Base-by-base conservation (phyloP, 148 eudicot species). In the Cornus florida region DNA sequence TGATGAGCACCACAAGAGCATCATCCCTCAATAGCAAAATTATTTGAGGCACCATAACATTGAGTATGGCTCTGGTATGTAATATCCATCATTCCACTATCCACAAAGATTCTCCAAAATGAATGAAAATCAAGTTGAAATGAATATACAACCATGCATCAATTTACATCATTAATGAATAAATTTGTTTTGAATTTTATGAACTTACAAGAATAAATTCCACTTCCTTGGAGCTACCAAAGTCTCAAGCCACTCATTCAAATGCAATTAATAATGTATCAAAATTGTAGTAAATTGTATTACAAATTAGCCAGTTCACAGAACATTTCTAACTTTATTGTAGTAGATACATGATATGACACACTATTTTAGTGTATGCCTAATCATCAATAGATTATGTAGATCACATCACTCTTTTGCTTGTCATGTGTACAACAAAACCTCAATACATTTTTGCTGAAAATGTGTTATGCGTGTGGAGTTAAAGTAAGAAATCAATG, bases 401-500 rank as follows among this genome's bases (percentile, higher is more conserved):
- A 62, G 66, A 3, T 62, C 24, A 62, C 22, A 62, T 57, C 14
- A 57, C 66, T 2, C 66, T 62, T 57, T 6, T 6, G 23, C 17
- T 17, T 62, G 6, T 13, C 66, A 62, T n/a, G 22, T 19, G 19
- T 62, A 4, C 66, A 0, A 62, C 66, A 17, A 16, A 38, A 24
- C 62, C 53, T 22, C 17, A 57, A 5, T 17, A 24, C 69, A 20
- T 59, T 6, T 65, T 62, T 19, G 50, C 59, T 38, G 31, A 67
- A 72, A 20, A 57, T 28, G 14, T 10, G 38, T 62, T 46, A 43
- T 38, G 77, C 66, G 57, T 9, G 41, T 38, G 77, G 57, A 83
- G 77, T 78, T 75, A 75, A 70, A 70, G 48, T 39, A 67, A 76
- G 86, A 85, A 78, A 67, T 83, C 75, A 84, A 72, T 77, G 57